Base-by-base conservation (phyloP, 2,329 filamentous ascomycete genomes). In the Sclerotinia nivalis region DNA sequence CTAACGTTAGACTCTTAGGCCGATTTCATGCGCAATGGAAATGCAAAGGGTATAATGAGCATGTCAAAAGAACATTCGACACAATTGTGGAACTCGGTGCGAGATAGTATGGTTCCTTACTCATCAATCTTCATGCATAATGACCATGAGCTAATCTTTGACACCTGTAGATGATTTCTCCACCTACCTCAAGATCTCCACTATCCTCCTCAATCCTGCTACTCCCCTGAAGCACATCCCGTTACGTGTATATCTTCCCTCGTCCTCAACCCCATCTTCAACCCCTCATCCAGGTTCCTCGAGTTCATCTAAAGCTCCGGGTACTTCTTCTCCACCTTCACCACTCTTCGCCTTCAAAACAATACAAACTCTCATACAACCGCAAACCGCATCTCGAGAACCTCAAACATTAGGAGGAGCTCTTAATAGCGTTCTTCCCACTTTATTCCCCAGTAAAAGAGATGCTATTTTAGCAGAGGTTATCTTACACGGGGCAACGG, bases 401-500 rank as follows among this genome's bases (percentile, higher is more conserved):
- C 80, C 83, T 28, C 89, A 91, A 76, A 92, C 89, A 0, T 82
- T 98, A 1, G 96, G 96, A 2, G 87, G 88, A 58, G 93, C 92
- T 0, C 84, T 98, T 69, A 91, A 93, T 78, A 82, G 81, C 6
- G 81, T 96, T 18, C 83, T 98, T 25, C 95, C 95, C 0, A 86
- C 86, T 66, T 82, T 99, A 31, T 99, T 99, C 79, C 95, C 94
- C 0, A 96, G 93, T 78, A 89, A 91, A 74, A 85, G 93, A 69
- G 94, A 93, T 77, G 90, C 93, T 0, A 88, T 97, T 15, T 85
- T 97, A 62, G 96, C 95, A 1, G 90, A 91, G 70, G 91, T 92
- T 2, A 86, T 98, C 9, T 81, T 98, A 76, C 96, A 99, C 81
- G 96, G 96, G 0, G 92, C 90, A 1, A 86, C 89, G 0, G 87